phyloP scores from a whole-genome alignment of 2,329 filamentous ascomycete genomes.

The Fusarium oligoseptatum region DNA sequence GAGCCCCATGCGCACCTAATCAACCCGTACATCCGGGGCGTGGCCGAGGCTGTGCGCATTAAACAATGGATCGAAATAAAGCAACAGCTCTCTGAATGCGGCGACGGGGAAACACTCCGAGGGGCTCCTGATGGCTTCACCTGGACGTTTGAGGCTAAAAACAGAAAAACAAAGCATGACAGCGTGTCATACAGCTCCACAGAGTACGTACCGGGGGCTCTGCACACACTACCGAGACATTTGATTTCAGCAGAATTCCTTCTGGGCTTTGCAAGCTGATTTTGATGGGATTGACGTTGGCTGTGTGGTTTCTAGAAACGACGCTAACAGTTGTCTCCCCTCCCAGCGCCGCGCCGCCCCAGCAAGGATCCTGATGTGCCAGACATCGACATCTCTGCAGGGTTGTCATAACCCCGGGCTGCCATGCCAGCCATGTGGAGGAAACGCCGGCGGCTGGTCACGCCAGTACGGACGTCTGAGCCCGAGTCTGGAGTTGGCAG shows the following conservation, averaged over 20 bases:
- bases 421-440: slow-evolving; percentile 34
- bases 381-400: slow-evolving; percentile 7
- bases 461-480: slow-evolving; percentile 19
- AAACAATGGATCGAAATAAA: slow-evolving; percentile 17
- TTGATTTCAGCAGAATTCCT: background rate
- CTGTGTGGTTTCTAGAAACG: slow-evolving; percentile 12
- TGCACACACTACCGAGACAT: slow-evolving; percentile 20
- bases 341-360: background rate
- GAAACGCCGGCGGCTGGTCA: slow-evolving; percentile 20
- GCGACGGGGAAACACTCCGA: slow-evolving; percentile 11
- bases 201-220: slow-evolving; percentile 9
- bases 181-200: slow-evolving; percentile 23
- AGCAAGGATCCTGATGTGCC: slow-evolving; percentile 6
- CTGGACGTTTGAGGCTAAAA: slow-evolving; percentile 16
- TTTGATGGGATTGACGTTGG: background rate
- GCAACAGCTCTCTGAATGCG: slow-evolving; percentile 1
- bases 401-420: slow-evolving; percentile 26
- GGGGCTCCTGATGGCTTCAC: slow-evolving; percentile 9
- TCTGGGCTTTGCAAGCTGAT: background rate
- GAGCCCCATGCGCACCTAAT: background rate
- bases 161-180: slow-evolving; percentile 18
- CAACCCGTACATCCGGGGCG: slow-evolving; percentile 18
- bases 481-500: slow-evolving; percentile 13
- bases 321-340: slow-evolving; percentile 15
- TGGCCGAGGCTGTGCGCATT: slow-evolving; percentile 22